Evolutionary conservation across 2,329 filamentous ascomycete species (phyloP), one percentile per base, ranked within the genome.

Genomic region (Aspergillus chevalieri): DNA sequence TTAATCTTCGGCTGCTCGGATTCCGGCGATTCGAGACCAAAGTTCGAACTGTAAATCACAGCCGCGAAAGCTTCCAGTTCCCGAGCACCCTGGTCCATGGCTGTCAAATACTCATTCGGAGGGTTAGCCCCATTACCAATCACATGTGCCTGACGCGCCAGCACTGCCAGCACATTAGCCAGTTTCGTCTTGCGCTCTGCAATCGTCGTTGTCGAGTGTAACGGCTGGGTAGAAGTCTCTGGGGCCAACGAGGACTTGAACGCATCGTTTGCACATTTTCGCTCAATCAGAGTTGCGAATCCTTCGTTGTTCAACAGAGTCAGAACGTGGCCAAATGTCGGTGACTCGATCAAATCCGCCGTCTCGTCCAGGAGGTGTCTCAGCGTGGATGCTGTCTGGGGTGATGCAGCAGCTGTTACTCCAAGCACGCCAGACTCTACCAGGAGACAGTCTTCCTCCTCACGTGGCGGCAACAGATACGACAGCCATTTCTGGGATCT

Each of bases 291-390:
- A 21, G 86, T 81, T 2, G 87, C 87, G 72, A 96, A 98, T 48
- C 85, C 87, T 43, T 89, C 81, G 67, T 97, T 91, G 52, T 97
- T 86, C 49, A 96, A 80, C 50, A 88, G 83, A 2, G 86, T 89
- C 42, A 96, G 79, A 33, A 98, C 90, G 62, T 90, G 86, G 0
- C 85, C 81, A 70, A 97, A 97, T 33, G 88, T 82, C 0, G 93
- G 93, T 1, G 93, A 96, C 65, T 98, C 93, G 64, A 97, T 85
- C 21, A 98, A 80, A 66, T 98, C 93, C 36, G 92, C 88, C 2
- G 93, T 97, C 74, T 98, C 93, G 66, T 98, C 92, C 1, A 98
- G 81, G 17, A 98, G 80, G 50, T 87, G 85, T 49, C 92, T 84
- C 49, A 98, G 81, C 1, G 84, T 81, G 6, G 65, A 59, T 4